Evolutionary conservation across 2,329 filamentous ascomycete genomes (phyloP).

Genomic region (Cucurbitaria berberidis): DNA sequence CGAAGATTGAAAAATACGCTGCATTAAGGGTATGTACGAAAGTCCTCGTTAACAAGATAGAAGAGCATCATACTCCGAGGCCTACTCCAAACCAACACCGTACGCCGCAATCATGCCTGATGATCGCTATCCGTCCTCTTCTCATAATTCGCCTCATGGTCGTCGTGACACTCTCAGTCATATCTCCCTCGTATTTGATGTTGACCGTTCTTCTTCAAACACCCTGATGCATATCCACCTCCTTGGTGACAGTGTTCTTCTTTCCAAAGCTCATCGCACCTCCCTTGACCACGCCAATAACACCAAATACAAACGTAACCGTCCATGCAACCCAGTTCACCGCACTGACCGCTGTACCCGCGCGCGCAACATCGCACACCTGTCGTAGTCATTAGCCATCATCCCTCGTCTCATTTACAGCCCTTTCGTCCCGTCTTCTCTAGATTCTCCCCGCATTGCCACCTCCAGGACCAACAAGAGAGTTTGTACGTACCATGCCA

Average conservation of each 20-base stretch:
- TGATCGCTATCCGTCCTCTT: slow-evolving; percentile 13
- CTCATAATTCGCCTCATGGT: not conserved
- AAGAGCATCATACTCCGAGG: not conserved
- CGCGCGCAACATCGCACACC: slow-evolving; percentile 67
- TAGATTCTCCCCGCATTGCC: too few relatives aligned
- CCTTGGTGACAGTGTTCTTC: slow-evolving; percentile 20
- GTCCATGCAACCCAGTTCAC: slow-evolving; percentile 63
- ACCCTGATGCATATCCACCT: slow-evolving; percentile 51
- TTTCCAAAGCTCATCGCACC: slow-evolving; percentile 12
- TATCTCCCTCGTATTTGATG: not conserved
- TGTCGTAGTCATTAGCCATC: slow-evolving; percentile 1
- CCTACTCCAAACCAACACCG: not conserved
- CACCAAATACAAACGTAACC: slow-evolving; percentile 45
- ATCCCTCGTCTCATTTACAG: not conserved
- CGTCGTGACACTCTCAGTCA: not conserved
- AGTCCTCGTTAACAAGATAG: slow-evolving; percentile 1
- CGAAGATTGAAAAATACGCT: not conserved
- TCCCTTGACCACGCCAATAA: slow-evolving; percentile 42
- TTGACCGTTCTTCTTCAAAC: slow-evolving; percentile 30
- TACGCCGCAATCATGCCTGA: slow-evolving; percentile 29
- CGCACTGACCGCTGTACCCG: slow-evolving; percentile 70
- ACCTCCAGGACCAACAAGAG: too few relatives aligned
- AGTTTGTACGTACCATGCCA: slow-evolving; percentile 39
- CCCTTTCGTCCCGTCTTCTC: not conserved
- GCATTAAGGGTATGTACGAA: slow-evolving; percentile 2